Percentiles rank a stretch among this genome's conserved stretches.
phyloP scores from a whole-genome alignment of 106 monocot genomes.

The Amphibolis antarctica region DNA sequence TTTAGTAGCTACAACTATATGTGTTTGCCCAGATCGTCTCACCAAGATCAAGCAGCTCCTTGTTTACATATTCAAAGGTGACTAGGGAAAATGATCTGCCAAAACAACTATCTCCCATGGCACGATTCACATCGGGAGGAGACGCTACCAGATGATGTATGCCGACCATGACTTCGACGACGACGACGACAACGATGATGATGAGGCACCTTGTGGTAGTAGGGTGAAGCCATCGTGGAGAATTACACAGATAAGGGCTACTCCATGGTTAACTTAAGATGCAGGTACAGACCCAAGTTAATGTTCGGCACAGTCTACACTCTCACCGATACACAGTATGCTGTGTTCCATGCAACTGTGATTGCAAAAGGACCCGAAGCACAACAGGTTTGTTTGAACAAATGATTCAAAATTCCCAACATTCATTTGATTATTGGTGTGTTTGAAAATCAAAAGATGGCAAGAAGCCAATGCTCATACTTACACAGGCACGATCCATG shows the following conservation, averaged over 20 bases:
- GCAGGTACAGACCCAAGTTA: conserved; percentile 22
- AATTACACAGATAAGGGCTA: conserved; percentile 19
- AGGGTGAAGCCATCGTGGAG: conserved; percentile 8
- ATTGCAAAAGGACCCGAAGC: conserved; percentile 38
- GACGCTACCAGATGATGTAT: conserved; percentile 30
- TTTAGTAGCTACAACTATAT: too few relatives aligned
- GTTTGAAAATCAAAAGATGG: not conserved
- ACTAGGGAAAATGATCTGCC: conserved; percentile 4
- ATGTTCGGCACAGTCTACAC: conserved; percentile 29
- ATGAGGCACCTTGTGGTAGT: not conserved
- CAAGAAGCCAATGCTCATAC: not conserved
- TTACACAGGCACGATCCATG: too few relatives aligned
- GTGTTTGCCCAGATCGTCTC: conserved; percentile 12
- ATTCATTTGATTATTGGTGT: not conserved
- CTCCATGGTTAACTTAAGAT: conserved; percentile 16
- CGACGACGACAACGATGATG: not conserved
- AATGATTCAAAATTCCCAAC: not conserved
- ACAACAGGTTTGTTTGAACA: conserved; percentile 20
- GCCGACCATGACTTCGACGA: conserved; percentile 24
- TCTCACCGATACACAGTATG: conserved; percentile 19
- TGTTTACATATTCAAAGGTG: conserved; percentile 2
- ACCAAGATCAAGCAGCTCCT: conserved; percentile 10
- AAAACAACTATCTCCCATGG: conserved; percentile 6
- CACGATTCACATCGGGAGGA: conserved; percentile 7
- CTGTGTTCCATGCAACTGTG: conserved; percentile 22